Conservation (phyloP, 192 early-diverging fungal genomes). For the Backusella macrospora region DNA sequence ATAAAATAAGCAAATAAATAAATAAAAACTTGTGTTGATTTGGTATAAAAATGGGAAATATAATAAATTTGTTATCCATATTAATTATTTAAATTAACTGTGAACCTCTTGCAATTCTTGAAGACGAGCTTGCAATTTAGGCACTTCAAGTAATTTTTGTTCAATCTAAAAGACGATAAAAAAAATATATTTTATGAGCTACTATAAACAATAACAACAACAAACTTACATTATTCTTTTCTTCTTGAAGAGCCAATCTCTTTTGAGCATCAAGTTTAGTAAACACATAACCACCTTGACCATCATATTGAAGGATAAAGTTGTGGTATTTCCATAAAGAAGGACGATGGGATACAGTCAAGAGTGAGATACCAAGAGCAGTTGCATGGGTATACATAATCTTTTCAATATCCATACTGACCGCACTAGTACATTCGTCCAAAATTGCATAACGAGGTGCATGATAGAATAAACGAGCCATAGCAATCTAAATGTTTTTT, state of each 20-base stretch:
- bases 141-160: conserved; percentile 74
- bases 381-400: conserved; percentile 87
- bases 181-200: background rate
- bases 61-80: background rate
- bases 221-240: conserved; percentile 71
- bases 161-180: conserved; percentile 51
- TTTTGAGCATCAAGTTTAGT: conserved; percentile 86
- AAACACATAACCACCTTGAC: conserved; percentile 95
- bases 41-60: conserved; percentile 6
- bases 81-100: background rate
- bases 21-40: background rate
- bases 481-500: conserved; percentile 47
- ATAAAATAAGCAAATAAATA: no score
- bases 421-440: conserved; percentile 92
- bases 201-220: background rate
- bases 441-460: conserved; percentile 92
- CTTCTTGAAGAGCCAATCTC: conserved; percentile 87
- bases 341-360: conserved; percentile 95
- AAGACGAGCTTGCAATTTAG: conserved; percentile 74
- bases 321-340: conserved; percentile 98
- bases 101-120: conserved; percentile 59
- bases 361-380: conserved; percentile 81
- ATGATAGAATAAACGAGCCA: conserved; percentile 98
- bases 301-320: conserved; percentile 92
- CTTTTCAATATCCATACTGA: conserved; percentile 92